A percentile compares a stretch with the other conserved stretches of the same genome.
Conservation (phyloP, 768 basidiomycete genomes). For the Leccinum pellstonianum region DNA sequence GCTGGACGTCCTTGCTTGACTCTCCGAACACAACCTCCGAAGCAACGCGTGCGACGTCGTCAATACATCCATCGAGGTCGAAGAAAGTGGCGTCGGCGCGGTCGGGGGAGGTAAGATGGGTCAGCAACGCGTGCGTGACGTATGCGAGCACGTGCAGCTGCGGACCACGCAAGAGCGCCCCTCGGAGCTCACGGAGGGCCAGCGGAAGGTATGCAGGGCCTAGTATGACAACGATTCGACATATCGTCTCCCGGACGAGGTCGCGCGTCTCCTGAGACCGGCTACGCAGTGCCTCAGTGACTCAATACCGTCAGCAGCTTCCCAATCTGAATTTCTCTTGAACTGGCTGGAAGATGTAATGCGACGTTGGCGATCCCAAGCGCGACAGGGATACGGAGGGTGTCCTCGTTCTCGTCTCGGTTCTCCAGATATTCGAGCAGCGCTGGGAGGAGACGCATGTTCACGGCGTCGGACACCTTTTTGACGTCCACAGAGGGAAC, state of each 20-base stretch:
- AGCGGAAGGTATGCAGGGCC: constrained; percentile 74
- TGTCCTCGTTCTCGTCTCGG: constrained; percentile 80
- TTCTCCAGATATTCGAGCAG: constrained; percentile 81
- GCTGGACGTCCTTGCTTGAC: constrained; percentile 83
- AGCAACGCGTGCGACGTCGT: constrained; percentile 76
- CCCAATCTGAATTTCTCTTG: constrained; percentile 65
- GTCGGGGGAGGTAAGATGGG: constrained; percentile 71
- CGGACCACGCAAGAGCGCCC: constrained; percentile 84
- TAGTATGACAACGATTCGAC: constrained; percentile 70
- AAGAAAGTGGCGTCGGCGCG: constrained; percentile 49
- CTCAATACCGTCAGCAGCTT: constrained; percentile 81
- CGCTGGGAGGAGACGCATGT: constrained; percentile 70
- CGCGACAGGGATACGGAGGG: constrained; percentile 83
- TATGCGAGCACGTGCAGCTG: constrained; percentile 92
- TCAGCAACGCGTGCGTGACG: constrained; percentile 75
- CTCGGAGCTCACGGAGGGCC: constrained; percentile 77
- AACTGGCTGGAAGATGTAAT: constrained; percentile 65
- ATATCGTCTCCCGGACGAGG: constrained; percentile 76
- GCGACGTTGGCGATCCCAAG: constrained; percentile 86
- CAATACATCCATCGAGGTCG: constrained; percentile 72
- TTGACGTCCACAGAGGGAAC: constrained; percentile 20
- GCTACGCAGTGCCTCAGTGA: constrained; percentile 79
- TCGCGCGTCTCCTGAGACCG: constrained; percentile 92
- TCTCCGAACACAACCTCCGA: constrained; percentile 93
- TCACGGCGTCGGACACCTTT: constrained; percentile 73